Evolutionary conservation across 2,329 filamentous ascomycete species (phyloP).

Genomic region (Xylariaceae sp.): DNA sequence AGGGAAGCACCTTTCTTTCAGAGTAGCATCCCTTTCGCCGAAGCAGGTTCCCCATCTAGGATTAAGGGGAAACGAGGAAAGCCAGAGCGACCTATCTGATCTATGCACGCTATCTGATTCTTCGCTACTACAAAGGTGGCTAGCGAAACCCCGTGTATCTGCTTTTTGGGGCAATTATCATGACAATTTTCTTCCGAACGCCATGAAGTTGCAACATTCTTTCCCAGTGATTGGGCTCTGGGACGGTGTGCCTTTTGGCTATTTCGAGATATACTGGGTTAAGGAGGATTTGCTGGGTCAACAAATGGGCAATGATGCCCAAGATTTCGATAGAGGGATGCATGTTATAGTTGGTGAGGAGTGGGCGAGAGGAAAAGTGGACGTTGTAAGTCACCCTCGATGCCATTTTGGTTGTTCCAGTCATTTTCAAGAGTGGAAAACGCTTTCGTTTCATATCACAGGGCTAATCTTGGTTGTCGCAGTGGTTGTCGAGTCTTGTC

Average conservation of each 20-base stretch:
- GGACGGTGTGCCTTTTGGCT: constrained; percentile 93
- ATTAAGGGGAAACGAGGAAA: constrained; percentile 44
- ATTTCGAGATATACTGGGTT: constrained; percentile 98
- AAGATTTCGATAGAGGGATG: constrained; percentile 82
- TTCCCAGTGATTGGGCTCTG: constrained; percentile 92
- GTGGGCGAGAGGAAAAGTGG: constrained; percentile 80
- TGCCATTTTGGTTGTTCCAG: no score
- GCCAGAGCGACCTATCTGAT: constrained; percentile 35
- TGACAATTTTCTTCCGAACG: constrained; percentile 61
- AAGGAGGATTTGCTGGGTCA: constrained; percentile 81
- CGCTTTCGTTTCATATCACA: neutral
- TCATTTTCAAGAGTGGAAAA: neutral
- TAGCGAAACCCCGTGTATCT: constrained; percentile 77
- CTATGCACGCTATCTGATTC: constrained; percentile 48
- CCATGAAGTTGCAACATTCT: constrained; percentile 65
- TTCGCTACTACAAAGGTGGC: constrained; percentile 73
- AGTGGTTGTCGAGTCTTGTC: constrained; percentile 79
- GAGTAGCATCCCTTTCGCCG: constrained; percentile 68
- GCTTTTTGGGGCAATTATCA: constrained; percentile 76
- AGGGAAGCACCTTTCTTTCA: constrained; percentile 81
- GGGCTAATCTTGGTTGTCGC: neutral
- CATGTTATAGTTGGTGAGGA: constrained; percentile 90
- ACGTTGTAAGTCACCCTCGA: constrained; percentile 35
- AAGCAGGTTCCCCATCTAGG: constrained; percentile 62
- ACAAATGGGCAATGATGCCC: constrained; percentile 60